Evolutionary conservation across 495 filamentous ascomycete genomes (phyloP).

Genomic region (Wilcoxina mikolae): DNA sequence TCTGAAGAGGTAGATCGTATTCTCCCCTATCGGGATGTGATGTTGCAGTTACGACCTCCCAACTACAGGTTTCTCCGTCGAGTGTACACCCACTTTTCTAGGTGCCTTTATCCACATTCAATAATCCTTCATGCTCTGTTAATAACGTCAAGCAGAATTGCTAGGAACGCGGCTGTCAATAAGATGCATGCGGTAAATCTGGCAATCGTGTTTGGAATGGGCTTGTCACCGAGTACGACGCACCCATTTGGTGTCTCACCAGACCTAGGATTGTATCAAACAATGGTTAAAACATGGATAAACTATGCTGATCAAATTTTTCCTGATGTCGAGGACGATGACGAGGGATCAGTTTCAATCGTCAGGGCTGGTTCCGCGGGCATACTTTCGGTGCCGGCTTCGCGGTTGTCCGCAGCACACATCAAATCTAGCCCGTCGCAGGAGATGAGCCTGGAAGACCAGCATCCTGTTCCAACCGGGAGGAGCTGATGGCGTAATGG

Average conservation of each 20-base stretch:
- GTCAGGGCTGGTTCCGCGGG: not conserved
- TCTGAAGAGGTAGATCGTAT: constrained; percentile 27
- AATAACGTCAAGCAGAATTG: constrained; percentile 20
- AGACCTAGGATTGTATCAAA: constrained; percentile 27
- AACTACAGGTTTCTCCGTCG: constrained; percentile 29
- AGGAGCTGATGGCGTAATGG: too few relatives aligned
- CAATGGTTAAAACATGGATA: constrained; percentile 29
- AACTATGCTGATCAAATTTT: constrained; percentile 24
- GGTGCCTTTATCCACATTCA: constrained; percentile 5
- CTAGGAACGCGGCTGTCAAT: constrained; percentile 23
- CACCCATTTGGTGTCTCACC: constrained; percentile 26
- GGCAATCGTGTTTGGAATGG: constrained; percentile 31
- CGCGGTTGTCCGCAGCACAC: not conserved
- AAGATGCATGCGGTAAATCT: constrained; percentile 30
- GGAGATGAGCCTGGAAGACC: too few relatives aligned
- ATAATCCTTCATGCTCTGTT: not conserved
- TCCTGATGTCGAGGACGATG: constrained; percentile 13
- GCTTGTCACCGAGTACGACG: constrained; percentile 22
- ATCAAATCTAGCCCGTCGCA: not conserved
- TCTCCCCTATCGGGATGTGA: constrained; percentile 22
- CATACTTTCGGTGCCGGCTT: not conserved
- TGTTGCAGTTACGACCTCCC: constrained; percentile 21
- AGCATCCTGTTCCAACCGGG: too few relatives aligned
- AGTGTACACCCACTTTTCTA: constrained; percentile 28
- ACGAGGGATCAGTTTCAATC: not conserved